Evolutionary conservation across 306 rosid genomes (phyloP), one percentile per base, ranked within the genome.

Genomic region (Vigna hirtella): DNA sequence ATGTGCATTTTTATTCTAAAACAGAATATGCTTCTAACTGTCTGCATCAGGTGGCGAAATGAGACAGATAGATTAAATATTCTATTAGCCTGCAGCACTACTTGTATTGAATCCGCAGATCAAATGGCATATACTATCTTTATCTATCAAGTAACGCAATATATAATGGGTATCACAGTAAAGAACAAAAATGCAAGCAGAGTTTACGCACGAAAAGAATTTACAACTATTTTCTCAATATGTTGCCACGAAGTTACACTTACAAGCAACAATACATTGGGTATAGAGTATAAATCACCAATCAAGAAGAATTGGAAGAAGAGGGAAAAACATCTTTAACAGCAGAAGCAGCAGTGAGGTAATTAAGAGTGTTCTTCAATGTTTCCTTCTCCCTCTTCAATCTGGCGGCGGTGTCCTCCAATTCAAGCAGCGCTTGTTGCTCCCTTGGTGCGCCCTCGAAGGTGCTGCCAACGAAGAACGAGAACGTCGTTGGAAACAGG

Each of bases 381-480:
- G 98, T 96, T 81, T 96, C 98, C 88, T 91, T 93, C 94, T 96
- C 99, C 80, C 97, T 87, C 86, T 68, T 83, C 80, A 96, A 73
- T 81, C 98, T 77, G 14, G 96, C 87, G 8, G 88, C 94, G 14
- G 99, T 91, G 73, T 96, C 98, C 85, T 90, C 99, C 88, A 96
- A 78, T 79, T 96, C 99, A 14, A 96, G 96, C 78, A 96, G 75
- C 8, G 99, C 98, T 52, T 96, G 99, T 81, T 96, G 98, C 87
- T 96, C 99, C 72, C 97, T 87, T 0, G 99, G 99, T 7, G 99
- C 99, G 0, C 99, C 99, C 66, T 96, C 99, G 58, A 96, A 96
- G 3, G 99, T 96, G 79, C 97, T 91, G 4, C 99, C 99, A 6
- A 96, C 98, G 48, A 96, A 96, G 84, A 96, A 93, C 61, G 99